phyloP scores from a whole-genome alignment of 164 flowering plant species.

The Echeveria elegans region DNA sequence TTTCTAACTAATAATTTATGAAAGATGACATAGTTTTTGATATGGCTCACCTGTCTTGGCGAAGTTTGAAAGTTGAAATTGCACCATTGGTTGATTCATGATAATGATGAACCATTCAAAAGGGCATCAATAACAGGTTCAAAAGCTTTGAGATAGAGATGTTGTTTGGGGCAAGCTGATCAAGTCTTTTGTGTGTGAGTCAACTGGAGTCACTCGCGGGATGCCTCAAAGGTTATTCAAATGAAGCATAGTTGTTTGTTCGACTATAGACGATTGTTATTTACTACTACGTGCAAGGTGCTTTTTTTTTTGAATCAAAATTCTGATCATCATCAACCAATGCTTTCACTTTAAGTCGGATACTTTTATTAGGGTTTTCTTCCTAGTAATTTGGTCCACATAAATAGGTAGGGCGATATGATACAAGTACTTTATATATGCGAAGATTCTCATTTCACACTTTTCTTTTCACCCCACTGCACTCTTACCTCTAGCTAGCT shows the following conservation, averaged over 20 bases:
- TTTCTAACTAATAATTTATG: background rate
- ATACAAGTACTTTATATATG: background rate
- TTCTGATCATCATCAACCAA: background rate
- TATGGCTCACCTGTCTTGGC: background rate
- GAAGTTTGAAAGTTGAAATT: background rate
- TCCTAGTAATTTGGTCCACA: conserved; percentile 6
- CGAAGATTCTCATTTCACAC: background rate
- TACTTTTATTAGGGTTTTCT: conserved; percentile 3
- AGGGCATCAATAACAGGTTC: background rate
- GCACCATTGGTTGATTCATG: background rate
- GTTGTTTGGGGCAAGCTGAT: background rate
- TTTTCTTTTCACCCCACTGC: background rate
- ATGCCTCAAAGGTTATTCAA: background rate
- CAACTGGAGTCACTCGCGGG: background rate
- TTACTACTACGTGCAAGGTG: background rate
- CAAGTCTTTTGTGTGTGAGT: background rate
- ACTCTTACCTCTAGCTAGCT: background rate
- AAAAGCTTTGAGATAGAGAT: background rate
- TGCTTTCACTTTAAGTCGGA: background rate
- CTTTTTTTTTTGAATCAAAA: background rate
- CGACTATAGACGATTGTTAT: background rate
- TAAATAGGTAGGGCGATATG: background rate
- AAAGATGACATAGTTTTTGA: background rate
- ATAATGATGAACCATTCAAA: background rate
- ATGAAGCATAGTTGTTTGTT: background rate